Base-by-base conservation (phyloP, 1,284 basidiomycete genomes). In the Clitocybe nebularis region DNA sequence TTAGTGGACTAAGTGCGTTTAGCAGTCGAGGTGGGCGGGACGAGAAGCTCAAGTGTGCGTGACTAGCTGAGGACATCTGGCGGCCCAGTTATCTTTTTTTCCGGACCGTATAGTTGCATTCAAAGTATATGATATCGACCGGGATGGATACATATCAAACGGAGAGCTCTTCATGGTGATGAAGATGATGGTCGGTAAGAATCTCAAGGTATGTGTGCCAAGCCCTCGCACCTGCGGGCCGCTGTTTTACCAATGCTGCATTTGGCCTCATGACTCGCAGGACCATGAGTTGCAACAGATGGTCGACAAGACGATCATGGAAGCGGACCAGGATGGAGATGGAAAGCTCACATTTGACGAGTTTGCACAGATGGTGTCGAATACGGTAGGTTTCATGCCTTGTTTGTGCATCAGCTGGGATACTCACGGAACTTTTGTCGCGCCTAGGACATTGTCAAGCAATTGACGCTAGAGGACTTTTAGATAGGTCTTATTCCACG, bases 131-230 rank as follows among this genome's bases (percentile, higher is more conserved):
- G 96, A 99, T 62, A 93, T 99, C 69, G 95, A 99, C 62, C 78
- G 95, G 37, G 95, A 99, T 59, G 93, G 93, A 1, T 95, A 72
- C 66, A 99, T 99, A 61, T 96, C 93, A 11, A 99, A 99, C 60
- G 96, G 95, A 45, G 95, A 99, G 68, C 78, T 99, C 35, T 99
- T 98, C 71, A 72, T 99, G 39, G 95, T 99, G 28, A 72, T 99
- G 50, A 99, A 99, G 75, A 98, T 99, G 92, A 99, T 99, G 95
- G 96, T 99, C 33, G 95, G 95, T 23, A 98, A 91, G 65, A 99
- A 99, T 66, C 71, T 98, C 57, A 98, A 99, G 75, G 89, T 90
- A 39, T 40, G 67, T 43, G 36, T 17, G 34, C 38, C 21, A 40
- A 39, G 14, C 32, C 11, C n/a, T n/a, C n/a, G n/a, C n/a, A n/a